Base-by-base conservation (phyloP, 2,329 filamentous ascomycete species). In the Alternaria infectoria region DNA sequence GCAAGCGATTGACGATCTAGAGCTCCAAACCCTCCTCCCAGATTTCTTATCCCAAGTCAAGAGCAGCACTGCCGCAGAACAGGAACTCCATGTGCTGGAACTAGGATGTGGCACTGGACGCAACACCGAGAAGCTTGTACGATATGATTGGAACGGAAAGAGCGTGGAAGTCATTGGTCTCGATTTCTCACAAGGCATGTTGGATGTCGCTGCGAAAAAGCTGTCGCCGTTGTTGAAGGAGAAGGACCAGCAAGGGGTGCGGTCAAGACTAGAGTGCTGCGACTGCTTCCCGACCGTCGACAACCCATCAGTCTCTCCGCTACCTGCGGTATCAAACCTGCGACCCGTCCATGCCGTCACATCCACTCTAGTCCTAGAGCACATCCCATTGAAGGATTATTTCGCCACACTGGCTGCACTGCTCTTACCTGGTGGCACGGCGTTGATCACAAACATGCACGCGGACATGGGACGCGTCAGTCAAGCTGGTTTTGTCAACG, bases 401-500 rank as follows among this genome's bases (percentile, higher is more conserved):
- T 90, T 91, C 75, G 55, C 68, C 3, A 83, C 83, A 0, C 81
- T 84, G 0, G 69, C 80, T 1, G 67, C 70, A 1, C 74, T 90
- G 15, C 77, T 82, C 6, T 69, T 67, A 3, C 78, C 80, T 0
- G 83, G 83, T 0, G 88, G 85, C 0, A 76, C 84, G 51, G 77
- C 89, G 6, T 79, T 90, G 10, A 70, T 91, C n/a, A 90, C 88
- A 1, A 91, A 90, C 70, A 91, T 91, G 89, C 89, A 91, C 73
- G 77, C 83, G 2, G 86, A 90, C 4, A 90, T 91, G 88, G 88
- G 88, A 1, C 65, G 66, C 13, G 81, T 84, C 15, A 86, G 84
- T 25, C 87, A 89, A 71, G 89, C 89, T 0, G 89, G 89, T 0
- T 91, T 91, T 69, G 81, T 87, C 12, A 86, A 88, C 7, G 77